Evolutionary conservation across 1,139 yeast genomes (phyloP), one percentile per base, ranked within the genome.

Genomic region (Arxiozyma telluris): DNA sequence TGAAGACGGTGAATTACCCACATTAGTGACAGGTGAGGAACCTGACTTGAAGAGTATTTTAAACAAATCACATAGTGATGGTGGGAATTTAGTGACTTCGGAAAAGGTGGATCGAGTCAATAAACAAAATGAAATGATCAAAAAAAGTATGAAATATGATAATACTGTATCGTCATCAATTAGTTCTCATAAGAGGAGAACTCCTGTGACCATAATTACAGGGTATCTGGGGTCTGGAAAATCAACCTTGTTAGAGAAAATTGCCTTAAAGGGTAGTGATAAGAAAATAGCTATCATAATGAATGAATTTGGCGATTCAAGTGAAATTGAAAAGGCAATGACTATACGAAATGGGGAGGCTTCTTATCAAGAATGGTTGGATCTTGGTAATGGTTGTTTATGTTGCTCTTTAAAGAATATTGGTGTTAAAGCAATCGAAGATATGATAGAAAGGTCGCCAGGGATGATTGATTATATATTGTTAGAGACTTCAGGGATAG

Each of bases 151-250:
- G 3, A 51, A 48, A 56, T 60, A n/a, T 49, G 41, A 67, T 67
- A 42, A 49, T 23, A 5, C 30, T 27, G 30, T 27, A 27, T 27
- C 30, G 7, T 27, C 30, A 5, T 27, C 30, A 27, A 8, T 27
- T 27, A 27, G 30, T 27, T 27, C 30, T 27, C 11, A 8, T 27
- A 34, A 34, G 27, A 83, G 82, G 46, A 83, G 82, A 67, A 93
- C 91, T 12, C 99, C 99, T 1, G 82, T 93, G 18, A 89, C 97
- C 0, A 88, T 93, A 25, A 83, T 94, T 42, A 93, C 98, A 0
- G 99, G 98, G 0, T 93, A 91, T 65, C 71, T 93, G 46, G 99
- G 99, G 1, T 86, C 96, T 17, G 99, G 99, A 1, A 93, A 93
- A 65, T 85, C 96, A 0, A 91, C 98, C 0, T 71, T 94, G 53